Conservation (phyloP, 108 stramenopile species). For the Schizochytrium sp. region DNA sequence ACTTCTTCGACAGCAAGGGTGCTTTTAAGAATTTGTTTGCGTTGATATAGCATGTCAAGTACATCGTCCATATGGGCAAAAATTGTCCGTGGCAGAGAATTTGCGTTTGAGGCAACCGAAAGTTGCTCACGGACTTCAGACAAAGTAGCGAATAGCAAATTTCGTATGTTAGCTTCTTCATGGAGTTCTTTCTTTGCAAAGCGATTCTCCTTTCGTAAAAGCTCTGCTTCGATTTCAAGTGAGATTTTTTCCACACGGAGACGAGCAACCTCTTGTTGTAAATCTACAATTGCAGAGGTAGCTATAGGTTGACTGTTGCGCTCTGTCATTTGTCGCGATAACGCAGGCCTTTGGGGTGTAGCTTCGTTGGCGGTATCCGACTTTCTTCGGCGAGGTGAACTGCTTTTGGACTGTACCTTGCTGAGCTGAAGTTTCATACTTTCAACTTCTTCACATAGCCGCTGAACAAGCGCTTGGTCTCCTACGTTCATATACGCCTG, state of each 20-base stretch:
- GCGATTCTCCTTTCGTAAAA: not conserved
- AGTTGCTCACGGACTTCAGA: not conserved
- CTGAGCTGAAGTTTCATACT: not conserved
- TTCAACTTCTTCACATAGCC: not conserved
- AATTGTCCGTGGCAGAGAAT: too few relatives aligned
- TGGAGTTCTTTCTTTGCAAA: not conserved
- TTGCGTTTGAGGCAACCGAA: not conserved
- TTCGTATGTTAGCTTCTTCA: not conserved
- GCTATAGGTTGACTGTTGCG: not conserved
- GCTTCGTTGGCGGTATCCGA: not conserved
- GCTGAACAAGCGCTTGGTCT: not conserved
- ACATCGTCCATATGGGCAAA: too few relatives aligned
- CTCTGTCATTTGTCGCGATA: not conserved
- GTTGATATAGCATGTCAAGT: too few relatives aligned
- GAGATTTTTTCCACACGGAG: not conserved
- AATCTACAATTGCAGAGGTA: too few relatives aligned
- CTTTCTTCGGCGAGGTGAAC: not conserved
- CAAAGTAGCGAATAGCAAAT: not conserved
- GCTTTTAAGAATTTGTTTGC: too few relatives aligned
- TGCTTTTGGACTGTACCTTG: not conserved
- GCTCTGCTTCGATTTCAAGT: not conserved
- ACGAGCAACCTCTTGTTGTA: not conserved
- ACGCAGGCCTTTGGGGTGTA: not conserved
- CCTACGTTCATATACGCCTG: not conserved
- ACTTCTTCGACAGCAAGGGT: too few relatives aligned